Percentiles rank a stretch among this genome's conserved stretches.
Evolutionary conservation across 148 eudicot genomes (phyloP).

Genomic region (Vaccinium macrocarpon): DNA sequence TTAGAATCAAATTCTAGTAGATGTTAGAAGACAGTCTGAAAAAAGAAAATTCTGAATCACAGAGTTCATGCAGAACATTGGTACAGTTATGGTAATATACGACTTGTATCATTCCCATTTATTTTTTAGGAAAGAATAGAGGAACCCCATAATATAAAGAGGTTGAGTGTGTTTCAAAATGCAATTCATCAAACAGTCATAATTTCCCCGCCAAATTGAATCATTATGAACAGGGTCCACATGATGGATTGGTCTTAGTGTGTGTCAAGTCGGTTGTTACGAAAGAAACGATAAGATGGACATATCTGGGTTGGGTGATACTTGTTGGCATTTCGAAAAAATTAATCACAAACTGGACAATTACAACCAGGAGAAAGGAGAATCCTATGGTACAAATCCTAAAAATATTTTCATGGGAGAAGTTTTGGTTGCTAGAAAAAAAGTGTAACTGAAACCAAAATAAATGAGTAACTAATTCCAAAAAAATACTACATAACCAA

Average conservation of each 20-base stretch:
- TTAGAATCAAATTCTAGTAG: neutral
- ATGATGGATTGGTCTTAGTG: neutral
- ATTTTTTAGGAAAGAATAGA: neutral
- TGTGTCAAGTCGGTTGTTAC: neutral
- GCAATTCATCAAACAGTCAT: neutral
- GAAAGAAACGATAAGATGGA: neutral
- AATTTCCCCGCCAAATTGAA: neutral
- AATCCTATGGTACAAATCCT: neutral
- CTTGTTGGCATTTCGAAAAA: neutral
- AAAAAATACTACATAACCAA: neutral
- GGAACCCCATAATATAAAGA: constrained; percentile 2
- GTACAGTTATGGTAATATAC: neutral
- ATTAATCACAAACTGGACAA: neutral
- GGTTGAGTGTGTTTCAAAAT: neutral
- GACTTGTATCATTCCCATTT: neutral
- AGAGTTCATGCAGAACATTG: neutral
- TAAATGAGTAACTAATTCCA: neutral
- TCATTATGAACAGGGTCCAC: neutral
- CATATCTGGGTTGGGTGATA: neutral
- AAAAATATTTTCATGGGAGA: neutral
- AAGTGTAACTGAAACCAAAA: neutral
- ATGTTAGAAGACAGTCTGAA: neutral
- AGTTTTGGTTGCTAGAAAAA: neutral
- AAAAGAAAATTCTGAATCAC: neutral
- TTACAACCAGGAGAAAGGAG: neutral